Base-by-base conservation (phyloP, 768 basidiomycete genomes). In the Xanthoconium stramineum region DNA sequence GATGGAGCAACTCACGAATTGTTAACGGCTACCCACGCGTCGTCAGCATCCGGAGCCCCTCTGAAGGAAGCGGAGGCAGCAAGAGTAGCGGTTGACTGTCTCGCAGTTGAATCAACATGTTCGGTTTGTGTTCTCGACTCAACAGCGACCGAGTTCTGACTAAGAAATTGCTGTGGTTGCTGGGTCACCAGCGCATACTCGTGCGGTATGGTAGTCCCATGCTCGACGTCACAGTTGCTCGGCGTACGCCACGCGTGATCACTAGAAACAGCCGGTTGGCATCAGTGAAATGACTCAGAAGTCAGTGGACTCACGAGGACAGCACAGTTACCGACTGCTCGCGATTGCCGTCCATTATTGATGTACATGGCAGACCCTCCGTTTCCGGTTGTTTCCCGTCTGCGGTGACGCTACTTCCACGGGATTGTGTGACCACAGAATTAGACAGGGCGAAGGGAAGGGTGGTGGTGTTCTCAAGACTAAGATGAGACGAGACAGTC, bases 241-340 rank as follows among this genome's bases (percentile, higher is more conserved):
- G 40, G 20, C 1, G 37, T 15, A 3, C 12, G 19, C 7, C 11
- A 11, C 4, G 9, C 6, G 6, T 2, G 6, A 15, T 40, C 28
- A 40, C 59, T 61, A 33, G 19, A 48, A 47, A 48, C 4, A 32
- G 20, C 37, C 12, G 12, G 6, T 13, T 60, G 10, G 6, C 10
- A 36, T 49, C 29, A 53, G 20, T 28, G 30, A n/a, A 20, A 30
- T 3, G 6, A 6, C 29, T 11, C 6, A 19, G 29, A 12, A n/a
- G 5, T 15, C 12, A 36, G 9, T 33, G 40, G 11, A 39, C 61
- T 61, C 48, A 61, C 59, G 42, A 20, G 17, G 47, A 30, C 6
- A 32, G 12, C 6, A 13, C 3, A 19, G 29, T 28, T 2, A 7
- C 33, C 11, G 17, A 13, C 20, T 8, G 51, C 10, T 42, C 35